Conservation (phyloP, 352 stramenopile genomes). For the Pythium aquatile region DNA sequence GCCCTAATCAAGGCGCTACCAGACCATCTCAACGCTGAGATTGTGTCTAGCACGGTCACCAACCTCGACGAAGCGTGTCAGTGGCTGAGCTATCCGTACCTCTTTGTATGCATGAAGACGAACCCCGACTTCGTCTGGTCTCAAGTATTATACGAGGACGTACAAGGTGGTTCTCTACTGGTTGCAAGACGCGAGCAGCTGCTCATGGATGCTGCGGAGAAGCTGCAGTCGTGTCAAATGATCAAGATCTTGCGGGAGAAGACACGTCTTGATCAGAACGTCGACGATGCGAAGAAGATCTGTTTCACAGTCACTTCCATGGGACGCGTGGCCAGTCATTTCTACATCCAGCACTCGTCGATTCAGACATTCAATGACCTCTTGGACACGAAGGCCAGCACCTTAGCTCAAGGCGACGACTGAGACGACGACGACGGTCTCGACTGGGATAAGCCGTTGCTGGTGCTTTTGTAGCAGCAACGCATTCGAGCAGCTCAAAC, state of each 20-base stretch:
- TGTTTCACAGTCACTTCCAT: slow-evolving; percentile 94
- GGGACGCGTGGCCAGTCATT: slow-evolving; percentile 97
- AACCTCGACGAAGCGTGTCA: slow-evolving; percentile 95
- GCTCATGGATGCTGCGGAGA: slow-evolving; percentile 73
- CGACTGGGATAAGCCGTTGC: slow-evolving; percentile 64
- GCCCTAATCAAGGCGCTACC: slow-evolving; percentile 98
- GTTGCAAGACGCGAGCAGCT: slow-evolving; percentile 59
- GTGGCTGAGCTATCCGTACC: slow-evolving; percentile 98
- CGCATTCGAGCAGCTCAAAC: slow-evolving; percentile 96
- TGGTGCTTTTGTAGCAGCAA: slow-evolving; percentile 80
- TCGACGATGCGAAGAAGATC: slow-evolving; percentile 40
- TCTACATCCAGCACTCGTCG: slow-evolving; percentile 98
- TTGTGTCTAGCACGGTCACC: slow-evolving; percentile 98
- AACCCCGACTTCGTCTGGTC: slow-evolving; percentile 98
- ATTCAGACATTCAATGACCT: slow-evolving; percentile 98
- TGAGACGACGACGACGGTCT: slow-evolving; percentile 47
- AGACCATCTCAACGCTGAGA: slow-evolving; percentile 99
- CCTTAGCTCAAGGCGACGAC: neutral
- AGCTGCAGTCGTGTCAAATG: slow-evolving; percentile 75
- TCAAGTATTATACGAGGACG: slow-evolving; percentile 93
- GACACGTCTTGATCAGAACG: slow-evolving; percentile 18
- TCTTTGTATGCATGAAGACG: slow-evolving; percentile 98
- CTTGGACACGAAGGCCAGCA: slow-evolving; percentile 65
- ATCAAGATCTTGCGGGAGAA: slow-evolving; percentile 80
- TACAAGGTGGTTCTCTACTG: slow-evolving; percentile 89